phyloP scores from a whole-genome alignment of 2,329 filamentous ascomycete genomes.

The Phialocephala sp. region DNA sequence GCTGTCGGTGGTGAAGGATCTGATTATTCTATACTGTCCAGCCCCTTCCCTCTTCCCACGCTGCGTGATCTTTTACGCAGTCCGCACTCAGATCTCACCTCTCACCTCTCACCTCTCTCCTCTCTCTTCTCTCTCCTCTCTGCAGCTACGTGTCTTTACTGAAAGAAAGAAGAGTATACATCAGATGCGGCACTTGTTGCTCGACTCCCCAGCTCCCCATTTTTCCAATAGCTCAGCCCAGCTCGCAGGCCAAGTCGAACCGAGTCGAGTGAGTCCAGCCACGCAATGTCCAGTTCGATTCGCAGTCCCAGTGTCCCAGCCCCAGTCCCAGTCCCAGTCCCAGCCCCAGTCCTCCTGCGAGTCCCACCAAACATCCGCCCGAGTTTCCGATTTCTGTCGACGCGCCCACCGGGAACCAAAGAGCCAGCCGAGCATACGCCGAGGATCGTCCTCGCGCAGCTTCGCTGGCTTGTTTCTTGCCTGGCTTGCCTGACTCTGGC shows the following conservation, averaged over 20 bases:
- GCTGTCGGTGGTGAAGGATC: background rate
- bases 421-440: too few relatives aligned
- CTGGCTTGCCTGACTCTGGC: background rate
- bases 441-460: background rate
- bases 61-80: background rate
- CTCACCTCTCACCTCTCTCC: background rate
- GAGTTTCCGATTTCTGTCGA: background rate
- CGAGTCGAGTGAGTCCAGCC: background rate
- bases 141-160: background rate
- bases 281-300: background rate
- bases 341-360: too few relatives aligned
- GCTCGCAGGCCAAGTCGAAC: background rate
- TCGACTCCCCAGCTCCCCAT: background rate
- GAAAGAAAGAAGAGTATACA: background rate
- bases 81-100: background rate
- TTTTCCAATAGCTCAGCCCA: conserved; percentile 6
- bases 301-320: background rate
- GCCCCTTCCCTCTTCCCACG: too few relatives aligned
- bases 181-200: background rate
- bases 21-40: background rate
- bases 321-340: too few relatives aligned
- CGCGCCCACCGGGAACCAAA: too few relatives aligned
- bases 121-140: background rate
- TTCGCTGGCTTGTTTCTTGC: background rate
- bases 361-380: background rate